These are phyloP conservation scores for Fusarium penzigii DNA, from an alignment of 2,329 filamentous ascomycete genomes.

Conservation along the genomic window DNA sequence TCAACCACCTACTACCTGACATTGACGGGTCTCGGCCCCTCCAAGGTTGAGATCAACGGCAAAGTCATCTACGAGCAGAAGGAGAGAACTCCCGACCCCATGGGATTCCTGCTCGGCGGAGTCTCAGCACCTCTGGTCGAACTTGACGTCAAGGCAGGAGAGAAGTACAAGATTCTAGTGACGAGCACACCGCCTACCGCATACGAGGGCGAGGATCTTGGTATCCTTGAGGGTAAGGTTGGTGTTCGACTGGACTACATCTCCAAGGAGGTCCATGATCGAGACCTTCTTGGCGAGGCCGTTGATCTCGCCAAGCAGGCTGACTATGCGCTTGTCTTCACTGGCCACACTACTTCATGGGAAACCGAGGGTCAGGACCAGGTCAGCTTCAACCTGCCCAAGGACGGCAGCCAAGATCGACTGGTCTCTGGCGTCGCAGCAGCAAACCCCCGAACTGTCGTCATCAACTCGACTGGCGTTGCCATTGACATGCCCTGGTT, in stretches of 20 bases:
- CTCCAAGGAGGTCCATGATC: slow-evolving; percentile 34
- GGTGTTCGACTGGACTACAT: slow-evolving; percentile 36
- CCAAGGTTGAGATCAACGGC: slow-evolving; percentile 33
- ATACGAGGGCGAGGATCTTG: slow-evolving; percentile 25
- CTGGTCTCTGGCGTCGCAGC: slow-evolving; percentile 58
- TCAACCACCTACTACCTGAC: slow-evolving; percentile 35
- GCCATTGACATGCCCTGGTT: slow-evolving; percentile 62
- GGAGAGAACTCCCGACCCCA: slow-evolving; percentile 33
- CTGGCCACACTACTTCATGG: slow-evolving; percentile 57
- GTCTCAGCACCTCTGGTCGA: slow-evolving; percentile 32
- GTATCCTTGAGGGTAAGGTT: slow-evolving; percentile 35
- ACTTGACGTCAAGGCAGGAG: slow-evolving; percentile 30
- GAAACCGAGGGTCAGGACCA: slow-evolving; percentile 64
- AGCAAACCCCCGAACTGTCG: slow-evolving; percentile 58
- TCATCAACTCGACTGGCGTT: slow-evolving; percentile 66
- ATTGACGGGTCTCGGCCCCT: slow-evolving; percentile 33
- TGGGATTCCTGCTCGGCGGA: slow-evolving; percentile 37
- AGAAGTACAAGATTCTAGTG: slow-evolving; percentile 34
- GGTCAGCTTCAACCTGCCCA: slow-evolving; percentile 71
- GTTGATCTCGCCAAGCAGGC: slow-evolving; percentile 58
- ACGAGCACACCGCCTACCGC: slow-evolving; percentile 32
- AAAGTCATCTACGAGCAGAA: slow-evolving; percentile 34
- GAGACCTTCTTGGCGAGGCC: slow-evolving; percentile 47
- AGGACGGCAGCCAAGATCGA: slow-evolving; percentile 56
- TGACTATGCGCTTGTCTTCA: slow-evolving; percentile 56